Evolutionary conservation across 805 yeast species (phyloP).

Genomic region (Candida mattraensis): DNA sequence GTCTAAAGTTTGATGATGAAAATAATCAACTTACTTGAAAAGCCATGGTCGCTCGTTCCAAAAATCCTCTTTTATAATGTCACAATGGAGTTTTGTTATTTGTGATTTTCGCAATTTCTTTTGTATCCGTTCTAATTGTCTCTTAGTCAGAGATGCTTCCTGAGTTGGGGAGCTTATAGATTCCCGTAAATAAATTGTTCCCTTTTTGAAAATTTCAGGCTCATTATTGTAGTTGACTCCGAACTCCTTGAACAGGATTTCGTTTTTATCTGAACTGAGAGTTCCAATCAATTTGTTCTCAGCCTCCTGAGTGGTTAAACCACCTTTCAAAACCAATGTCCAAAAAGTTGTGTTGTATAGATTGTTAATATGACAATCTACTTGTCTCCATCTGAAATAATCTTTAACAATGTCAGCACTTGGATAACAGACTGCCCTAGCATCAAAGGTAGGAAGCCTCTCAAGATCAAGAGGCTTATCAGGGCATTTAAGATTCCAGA

Average conservation of each 20-base stretch:
- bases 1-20: slow-evolving; percentile 28
- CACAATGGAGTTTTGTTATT: slow-evolving; percentile 51
- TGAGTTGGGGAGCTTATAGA: slow-evolving; percentile 5
- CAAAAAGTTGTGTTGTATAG: slow-evolving; percentile 92
- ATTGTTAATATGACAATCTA: slow-evolving; percentile 94
- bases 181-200: slow-evolving; percentile 63
- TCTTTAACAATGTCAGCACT: slow-evolving; percentile 59
- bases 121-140: slow-evolving; percentile 51
- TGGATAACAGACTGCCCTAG: slow-evolving; percentile 87
- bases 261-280: slow-evolving; percentile 81
- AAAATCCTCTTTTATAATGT: slow-evolving; percentile 61
- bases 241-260: slow-evolving; percentile 73
- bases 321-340: slow-evolving; percentile 73
- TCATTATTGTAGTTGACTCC: slow-evolving; percentile 90
- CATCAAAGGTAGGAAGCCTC: slow-evolving; percentile 84
- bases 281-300: slow-evolving; percentile 79
- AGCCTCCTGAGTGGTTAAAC: slow-evolving; percentile 73
- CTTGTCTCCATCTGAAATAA: slow-evolving; percentile 93
- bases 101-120: slow-evolving; percentile 50
- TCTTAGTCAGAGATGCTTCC: slow-evolving; percentile 26
- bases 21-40: slow-evolving; percentile 9
- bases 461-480: slow-evolving; percentile 39
- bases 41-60: slow-evolving; percentile 53
- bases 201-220: slow-evolving; percentile 84
- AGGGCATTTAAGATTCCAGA: slow-evolving; percentile 65